Conservation (phyloP, 2,329 filamentous ascomycete genomes). For the Orbilia ellipsospora region DNA sequence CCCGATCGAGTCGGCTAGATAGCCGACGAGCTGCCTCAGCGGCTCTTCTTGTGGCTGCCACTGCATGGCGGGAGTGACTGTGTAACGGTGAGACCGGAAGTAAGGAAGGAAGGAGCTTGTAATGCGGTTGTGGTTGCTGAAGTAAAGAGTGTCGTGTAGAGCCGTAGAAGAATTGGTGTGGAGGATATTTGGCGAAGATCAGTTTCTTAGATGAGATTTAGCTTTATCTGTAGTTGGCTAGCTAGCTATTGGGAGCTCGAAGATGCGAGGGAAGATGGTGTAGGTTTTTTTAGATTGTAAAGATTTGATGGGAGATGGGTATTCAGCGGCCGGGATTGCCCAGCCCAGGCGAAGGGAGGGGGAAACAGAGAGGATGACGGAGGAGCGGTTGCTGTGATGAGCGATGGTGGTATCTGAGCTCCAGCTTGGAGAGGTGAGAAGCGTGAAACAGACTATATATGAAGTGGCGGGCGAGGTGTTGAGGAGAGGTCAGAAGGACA, state of each 20-base stretch:
- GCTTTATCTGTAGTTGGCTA: background rate
- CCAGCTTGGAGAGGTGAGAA: conserved; percentile 1
- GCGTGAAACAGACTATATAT: conserved; percentile 5
- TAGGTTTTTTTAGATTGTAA: conserved; percentile 9
- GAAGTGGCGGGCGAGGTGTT: background rate
- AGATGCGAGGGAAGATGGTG: background rate
- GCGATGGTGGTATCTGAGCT: conserved; percentile 6
- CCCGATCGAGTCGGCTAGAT: conserved; percentile 77
- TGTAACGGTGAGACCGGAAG: conserved; percentile 22
- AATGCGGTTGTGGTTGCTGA: background rate
- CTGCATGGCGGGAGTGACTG: conserved; percentile 71
- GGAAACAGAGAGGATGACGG: background rate
- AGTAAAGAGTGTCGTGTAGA: background rate
- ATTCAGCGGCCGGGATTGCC: conserved; percentile 21
- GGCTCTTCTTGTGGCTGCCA: conserved; percentile 93
- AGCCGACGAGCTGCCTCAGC: conserved; percentile 87
- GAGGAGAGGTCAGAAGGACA: background rate
- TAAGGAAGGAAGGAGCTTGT: conserved; percentile 12
- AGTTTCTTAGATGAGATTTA: conserved; percentile 42
- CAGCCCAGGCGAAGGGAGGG: conserved; percentile 38
- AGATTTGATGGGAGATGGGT: conserved; percentile 20
- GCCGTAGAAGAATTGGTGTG: conserved; percentile 1
- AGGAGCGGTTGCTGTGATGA: background rate
- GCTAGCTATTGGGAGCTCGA: conserved; percentile 20
- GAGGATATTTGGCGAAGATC: conserved; percentile 18